phyloP scores from a whole-genome alignment of 1,284 basidiomycete genomes.

The Ganoderma sinense region DNA sequence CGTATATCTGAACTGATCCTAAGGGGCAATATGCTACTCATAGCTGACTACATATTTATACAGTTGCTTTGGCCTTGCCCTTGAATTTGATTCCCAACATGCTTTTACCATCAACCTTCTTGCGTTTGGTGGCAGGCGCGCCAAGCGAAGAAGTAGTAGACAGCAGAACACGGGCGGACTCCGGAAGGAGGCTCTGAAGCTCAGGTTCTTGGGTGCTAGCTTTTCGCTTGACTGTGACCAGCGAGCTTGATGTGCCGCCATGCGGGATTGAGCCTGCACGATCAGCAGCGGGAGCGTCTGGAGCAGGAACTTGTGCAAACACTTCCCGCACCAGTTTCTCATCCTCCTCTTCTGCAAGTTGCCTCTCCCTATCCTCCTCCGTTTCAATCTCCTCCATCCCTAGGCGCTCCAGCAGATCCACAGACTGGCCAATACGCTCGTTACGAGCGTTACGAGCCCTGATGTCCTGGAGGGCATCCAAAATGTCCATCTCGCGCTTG shows the following conservation, averaged over 20 bases:
- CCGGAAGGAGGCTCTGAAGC: conserved; percentile 75
- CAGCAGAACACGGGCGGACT: conserved; percentile 73
- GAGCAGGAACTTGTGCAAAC: conserved; percentile 78
- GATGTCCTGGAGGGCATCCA: conserved; percentile 96
- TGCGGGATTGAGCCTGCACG: conserved; percentile 13
- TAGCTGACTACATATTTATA: background rate
- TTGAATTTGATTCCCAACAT: conserved; percentile 82
- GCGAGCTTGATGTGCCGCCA: conserved; percentile 43
- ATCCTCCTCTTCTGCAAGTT: conserved; percentile 87
- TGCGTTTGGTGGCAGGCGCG: conserved; percentile 64
- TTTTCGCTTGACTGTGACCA: conserved; percentile 82
- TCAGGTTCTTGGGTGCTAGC: conserved; percentile 77
- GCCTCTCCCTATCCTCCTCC: conserved; percentile 73
- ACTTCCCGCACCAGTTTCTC: conserved; percentile 88
- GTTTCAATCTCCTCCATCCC: conserved; percentile 70
- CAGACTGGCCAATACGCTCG: conserved; percentile 78
- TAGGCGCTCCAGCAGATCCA: conserved; percentile 66
- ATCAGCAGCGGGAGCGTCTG: conserved; percentile 39
- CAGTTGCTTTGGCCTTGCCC: conserved; percentile 36
- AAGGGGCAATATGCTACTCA: too few relatives aligned
- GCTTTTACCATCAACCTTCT: conserved; percentile 65
- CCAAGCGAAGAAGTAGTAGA: conserved; percentile 44
- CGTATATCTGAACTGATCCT: too few relatives aligned
- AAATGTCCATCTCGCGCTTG: conserved; percentile 97
- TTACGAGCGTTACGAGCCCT: conserved; percentile 92